Percentiles rank a stretch among this genome's conserved stretches.
Evolutionary conservation across 306 rosid species (phyloP).

Genomic region (Arachis stenosperma): DNA sequence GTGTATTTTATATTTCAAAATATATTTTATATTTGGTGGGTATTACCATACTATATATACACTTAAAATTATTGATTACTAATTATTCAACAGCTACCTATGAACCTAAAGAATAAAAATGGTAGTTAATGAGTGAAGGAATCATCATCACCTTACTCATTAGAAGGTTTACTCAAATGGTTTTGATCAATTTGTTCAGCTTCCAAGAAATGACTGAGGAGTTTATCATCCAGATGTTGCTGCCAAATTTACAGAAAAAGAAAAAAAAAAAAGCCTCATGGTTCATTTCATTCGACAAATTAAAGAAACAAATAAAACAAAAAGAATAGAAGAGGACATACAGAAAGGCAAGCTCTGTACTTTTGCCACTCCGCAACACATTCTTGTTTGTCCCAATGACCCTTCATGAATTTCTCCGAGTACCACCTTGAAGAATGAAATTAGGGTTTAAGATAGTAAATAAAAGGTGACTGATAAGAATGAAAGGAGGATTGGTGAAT

Average conservation of each 20-base stretch:
- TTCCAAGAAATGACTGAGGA: constrained; percentile 73
- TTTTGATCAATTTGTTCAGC: constrained; percentile 54
- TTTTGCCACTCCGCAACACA: constrained; percentile 80
- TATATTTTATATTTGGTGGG: too few species aligned
- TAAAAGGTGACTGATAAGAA: background rate
- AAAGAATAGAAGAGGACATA: constrained; percentile 27
- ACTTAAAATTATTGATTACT: background rate
- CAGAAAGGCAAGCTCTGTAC: constrained; percentile 85
- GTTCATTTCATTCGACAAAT: background rate
- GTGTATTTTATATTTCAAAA: too few species aligned
- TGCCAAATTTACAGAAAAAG: constrained; percentile 31
- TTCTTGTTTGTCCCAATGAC: constrained; percentile 72
- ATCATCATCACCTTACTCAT: constrained; percentile 31
- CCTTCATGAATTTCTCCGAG: constrained; percentile 74
- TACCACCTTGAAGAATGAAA: constrained; percentile 61
- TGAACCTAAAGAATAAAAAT: background rate
- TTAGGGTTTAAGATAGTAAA: constrained; percentile 40
- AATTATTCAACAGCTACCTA: background rate
- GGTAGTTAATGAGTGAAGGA: background rate
- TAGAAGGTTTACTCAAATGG: constrained; percentile 18
- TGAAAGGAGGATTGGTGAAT: background rate
- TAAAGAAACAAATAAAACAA: background rate
- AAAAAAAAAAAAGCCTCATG: background rate
- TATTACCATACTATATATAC: too few species aligned
- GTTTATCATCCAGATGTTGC: constrained; percentile 76